Base-by-base conservation (phyloP, 2,329 filamentous ascomycete genomes). In the Aspergillus eucalypticola region DNA sequence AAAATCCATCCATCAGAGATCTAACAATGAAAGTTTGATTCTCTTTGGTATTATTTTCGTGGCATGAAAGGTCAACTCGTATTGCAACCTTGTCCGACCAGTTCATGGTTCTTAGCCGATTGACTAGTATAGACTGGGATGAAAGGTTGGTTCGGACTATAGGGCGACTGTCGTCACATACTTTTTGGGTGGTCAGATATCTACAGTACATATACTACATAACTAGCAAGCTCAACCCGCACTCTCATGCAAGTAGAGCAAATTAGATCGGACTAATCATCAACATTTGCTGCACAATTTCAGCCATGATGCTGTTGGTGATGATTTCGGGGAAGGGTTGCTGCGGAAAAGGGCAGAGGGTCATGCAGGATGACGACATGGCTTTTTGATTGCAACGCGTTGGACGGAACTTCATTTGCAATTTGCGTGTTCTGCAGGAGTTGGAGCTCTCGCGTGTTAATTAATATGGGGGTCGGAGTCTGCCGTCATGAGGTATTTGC, bases 321-420 rank as follows among this genome's bases (percentile, higher is more conserved):
- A 46, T 54, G 38, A 15, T 42, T 39, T 35, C 41, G 48, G 39
- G 27, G 46, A 25, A 51, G 41, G 55, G n/a, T 39, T 53, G 46
- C 23, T 23, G 46, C 25, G 29, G 32, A 15, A 23, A 32, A 29
- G 39, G 32, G 29, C 35, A 52, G 35, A 41, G 19, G 10, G 17
- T n/a, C 25, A 55, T 63, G 60, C 60, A 56, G n/a, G 38, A 56
- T 63, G 60, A 63, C 60, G 60, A 60, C 51, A 60, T 60, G 35
- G 23, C 53, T 55, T 55, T 5, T 13, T 17, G 15, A 53, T 53
- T 39, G 21, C 35, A 23, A 21, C 27, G 39, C 23, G 35, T 23
- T 27, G 38, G 23, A 44, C 54, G 54, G 58, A 44, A 55, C 35
- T 29, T 21, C 35, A 57, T 27, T 23, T 46, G 19, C 52, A 54